Evolutionary conservation across 495 filamentous ascomycete species (phyloP).

Genomic region (Podospora fimiseda): DNA sequence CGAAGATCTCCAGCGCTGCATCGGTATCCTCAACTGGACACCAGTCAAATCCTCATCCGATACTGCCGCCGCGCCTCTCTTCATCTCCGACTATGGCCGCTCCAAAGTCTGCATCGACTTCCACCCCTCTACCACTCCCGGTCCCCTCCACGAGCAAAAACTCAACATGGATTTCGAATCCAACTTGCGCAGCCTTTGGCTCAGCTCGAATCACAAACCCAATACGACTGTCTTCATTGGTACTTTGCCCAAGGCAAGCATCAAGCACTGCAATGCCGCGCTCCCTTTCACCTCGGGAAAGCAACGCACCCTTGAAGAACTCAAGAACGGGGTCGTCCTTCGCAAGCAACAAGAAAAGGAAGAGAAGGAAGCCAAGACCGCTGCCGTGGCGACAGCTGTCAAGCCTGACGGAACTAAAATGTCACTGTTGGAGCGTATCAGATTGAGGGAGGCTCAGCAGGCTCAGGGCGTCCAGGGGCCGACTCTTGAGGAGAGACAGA

Average conservation of each 20-base stretch:
- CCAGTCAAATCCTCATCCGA: slow-evolving; percentile 8
- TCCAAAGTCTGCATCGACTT: slow-evolving; percentile 42
- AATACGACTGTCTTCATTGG: slow-evolving; percentile 39
- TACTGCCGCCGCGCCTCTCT: slow-evolving; percentile 30
- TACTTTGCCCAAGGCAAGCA: slow-evolving; percentile 48
- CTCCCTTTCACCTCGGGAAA: slow-evolving; percentile 46
- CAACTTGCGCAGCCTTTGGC: slow-evolving; percentile 46
- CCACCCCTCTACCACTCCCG: slow-evolving; percentile 17
- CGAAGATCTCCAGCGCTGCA: slow-evolving; percentile 51
- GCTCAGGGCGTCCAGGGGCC: slow-evolving; percentile 34
- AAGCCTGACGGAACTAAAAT: slow-evolving; percentile 33
- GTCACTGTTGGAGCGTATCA: slow-evolving; percentile 57
- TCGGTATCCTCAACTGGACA: slow-evolving; percentile 44
- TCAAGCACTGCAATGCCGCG: slow-evolving; percentile 43
- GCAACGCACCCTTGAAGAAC: slow-evolving; percentile 54
- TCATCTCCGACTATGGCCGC: slow-evolving; percentile 55
- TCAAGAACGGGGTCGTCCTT: slow-evolving; percentile 45
- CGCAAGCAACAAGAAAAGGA: slow-evolving; percentile 35
- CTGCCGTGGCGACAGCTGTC: slow-evolving; percentile 15
- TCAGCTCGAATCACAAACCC: slow-evolving; percentile 13
- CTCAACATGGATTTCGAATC: slow-evolving; percentile 48
- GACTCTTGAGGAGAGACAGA: slow-evolving; percentile 43
- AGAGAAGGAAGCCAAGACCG: slow-evolving; percentile 10
- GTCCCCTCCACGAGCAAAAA: slow-evolving; percentile 49
- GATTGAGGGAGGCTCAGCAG: slow-evolving; percentile 48